These are phyloP conservation scores for Fagopyrum homotropicum DNA, from an alignment of 148 eudicot species.

Conservation along the genomic window DNA sequence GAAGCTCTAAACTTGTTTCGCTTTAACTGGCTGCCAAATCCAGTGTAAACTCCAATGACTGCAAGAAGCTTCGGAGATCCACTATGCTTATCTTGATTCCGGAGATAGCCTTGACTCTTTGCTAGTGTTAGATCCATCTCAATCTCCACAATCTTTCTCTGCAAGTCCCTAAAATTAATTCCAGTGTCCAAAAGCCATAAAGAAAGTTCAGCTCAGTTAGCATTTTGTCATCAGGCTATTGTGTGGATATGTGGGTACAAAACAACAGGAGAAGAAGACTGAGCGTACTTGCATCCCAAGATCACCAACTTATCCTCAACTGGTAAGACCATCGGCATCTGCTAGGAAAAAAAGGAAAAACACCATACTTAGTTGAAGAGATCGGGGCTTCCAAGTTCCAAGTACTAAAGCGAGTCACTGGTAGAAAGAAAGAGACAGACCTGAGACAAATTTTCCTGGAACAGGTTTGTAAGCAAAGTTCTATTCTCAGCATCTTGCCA, in stretches of 20 bases:
- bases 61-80: slow-evolving; percentile 64
- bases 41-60: slow-evolving; percentile 94
- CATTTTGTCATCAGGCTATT: neutral
- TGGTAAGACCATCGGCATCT: slow-evolving; percentile 82
- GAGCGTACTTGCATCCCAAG: slow-evolving; percentile 86
- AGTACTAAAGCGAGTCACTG: neutral
- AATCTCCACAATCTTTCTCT: slow-evolving; percentile 81
- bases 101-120: slow-evolving; percentile 85
- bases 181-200: slow-evolving; percentile 2
- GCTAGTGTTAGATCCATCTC: slow-evolving; percentile 95
- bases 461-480: slow-evolving; percentile 48
- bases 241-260: slow-evolving; percentile 3
- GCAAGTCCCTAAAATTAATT: slow-evolving; percentile 54
- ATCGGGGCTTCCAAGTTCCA: neutral
- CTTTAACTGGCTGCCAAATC: slow-evolving; percentile 84
- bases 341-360: slow-evolving; percentile 14
- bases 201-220: neutral
- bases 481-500: slow-evolving; percentile 99
- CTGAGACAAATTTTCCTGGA: slow-evolving; percentile 59
- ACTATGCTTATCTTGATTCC: slow-evolving; percentile 41
- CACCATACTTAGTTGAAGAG: neutral
- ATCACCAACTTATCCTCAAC: slow-evolving; percentile 88
- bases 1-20: slow-evolving; percentile 80
- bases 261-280: slow-evolving; percentile 11
- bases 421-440: slow-evolving; percentile 21